A percentile compares a stretch with the other conserved stretches of the same genome.
phyloP scores from a whole-genome alignment of 2,329 filamentous ascomycete genomes.

The Ceratocystis papillata region DNA sequence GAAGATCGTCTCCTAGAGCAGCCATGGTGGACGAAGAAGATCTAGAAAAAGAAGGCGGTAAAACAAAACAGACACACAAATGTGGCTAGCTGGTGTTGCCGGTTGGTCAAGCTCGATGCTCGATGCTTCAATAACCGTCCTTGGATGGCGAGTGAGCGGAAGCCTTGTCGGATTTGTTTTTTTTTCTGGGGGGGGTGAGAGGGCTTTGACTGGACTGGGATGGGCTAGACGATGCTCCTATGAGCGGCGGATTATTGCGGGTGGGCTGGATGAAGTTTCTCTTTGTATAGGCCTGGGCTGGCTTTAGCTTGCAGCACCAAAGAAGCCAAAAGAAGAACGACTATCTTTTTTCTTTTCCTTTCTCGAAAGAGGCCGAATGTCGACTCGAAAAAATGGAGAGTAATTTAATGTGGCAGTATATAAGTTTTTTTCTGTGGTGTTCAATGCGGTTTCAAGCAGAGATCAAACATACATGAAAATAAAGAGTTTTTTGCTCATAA shows the following conservation, averaged over 20 bases:
- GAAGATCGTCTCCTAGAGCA: slow-evolving; percentile 86
- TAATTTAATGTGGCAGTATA: background rate
- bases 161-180: slow-evolving; percentile 8
- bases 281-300: background rate
- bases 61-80: slow-evolving; percentile 17
- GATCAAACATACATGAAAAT: slow-evolving; percentile 11
- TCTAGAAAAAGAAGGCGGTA: background rate
- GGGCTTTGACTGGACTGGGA: background rate
- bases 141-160: background rate
- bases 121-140: slow-evolving; percentile 2
- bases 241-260: slow-evolving; percentile 9
- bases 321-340: background rate
- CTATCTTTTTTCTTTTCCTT: slow-evolving; percentile 15
- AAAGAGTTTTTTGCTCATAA: background rate
- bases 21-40: slow-evolving; percentile 52
- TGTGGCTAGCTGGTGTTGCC: background rate
- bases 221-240: background rate
- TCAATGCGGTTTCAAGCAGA: background rate
- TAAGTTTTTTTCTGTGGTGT: too few relatives aligned
- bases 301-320: slow-evolving; percentile 12
- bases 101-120: slow-evolving; percentile 2
- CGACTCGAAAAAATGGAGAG: slow-evolving; percentile 5
- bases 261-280: slow-evolving; percentile 8
- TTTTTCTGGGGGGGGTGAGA: background rate
- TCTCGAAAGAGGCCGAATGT: slow-evolving; percentile 13